Base-by-base conservation (phyloP, 805 yeast species). In the Pichia kluyveri region DNA sequence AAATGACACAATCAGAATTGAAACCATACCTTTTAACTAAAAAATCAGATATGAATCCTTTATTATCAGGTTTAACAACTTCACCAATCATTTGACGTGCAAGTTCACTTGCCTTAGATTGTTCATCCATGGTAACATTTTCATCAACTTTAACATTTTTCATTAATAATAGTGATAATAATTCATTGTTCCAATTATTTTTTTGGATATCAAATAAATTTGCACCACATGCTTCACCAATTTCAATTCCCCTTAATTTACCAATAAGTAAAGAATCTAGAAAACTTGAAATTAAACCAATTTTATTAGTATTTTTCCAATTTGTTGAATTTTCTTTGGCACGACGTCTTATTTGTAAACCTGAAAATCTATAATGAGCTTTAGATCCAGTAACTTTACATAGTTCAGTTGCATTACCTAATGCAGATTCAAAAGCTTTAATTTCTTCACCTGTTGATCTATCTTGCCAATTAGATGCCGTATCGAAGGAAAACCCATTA, bases 381-480 rank as follows among this genome's bases (percentile, higher is more conserved):
- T 82, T 77, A 4, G 95, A 85, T 1, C 97, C 96, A 0, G 96
- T 83, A 26, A 82, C 63, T 37, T 69, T 57, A 8, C 95, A 89
- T 59, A 89, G 67, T 7, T 67, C 56, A 31, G 69, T 69, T 12
- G 75, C 67, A 30, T 90, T 93, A 4, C 86, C 89, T 11, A 75
- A 75, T 1, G 69, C 69, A 1, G 61, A 60, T 58, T 86, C 93
- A 56, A 87, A 82, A 34, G 63, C 72, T 30, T 68, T 59, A 48
- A 86, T 71, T 61, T 89, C 95, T 19, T 70, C 65, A 5, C 78
- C 83, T 0, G 97, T 89, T 26, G 93, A 83, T 60, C 87, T 95
- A 60, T 89, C 96, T 65, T 89, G 97, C 97, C 97, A 89, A 60
- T 90, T 89, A 9, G 96, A 96, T 5, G 95, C 82, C 39, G 71